Percentiles rank a stretch among this genome's conserved stretches.
Evolutionary conservation across 495 filamentous ascomycete species (phyloP).

Genomic region (Penicillium atrosanguineum): DNA sequence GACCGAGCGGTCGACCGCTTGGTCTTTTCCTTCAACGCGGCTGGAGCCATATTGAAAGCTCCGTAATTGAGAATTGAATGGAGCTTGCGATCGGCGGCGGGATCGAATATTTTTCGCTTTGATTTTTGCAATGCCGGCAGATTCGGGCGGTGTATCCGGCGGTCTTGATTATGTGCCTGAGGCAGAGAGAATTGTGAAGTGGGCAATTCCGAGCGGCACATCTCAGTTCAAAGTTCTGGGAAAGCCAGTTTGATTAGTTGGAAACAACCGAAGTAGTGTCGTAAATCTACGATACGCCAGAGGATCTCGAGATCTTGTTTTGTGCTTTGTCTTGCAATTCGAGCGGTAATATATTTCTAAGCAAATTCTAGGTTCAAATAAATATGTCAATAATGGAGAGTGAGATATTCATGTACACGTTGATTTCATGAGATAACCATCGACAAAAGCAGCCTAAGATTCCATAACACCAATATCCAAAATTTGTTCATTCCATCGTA

Average conservation of each 20-base stretch:
- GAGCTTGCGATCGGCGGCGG: slow-evolving; percentile 14
- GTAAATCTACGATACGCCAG: too few relatives aligned
- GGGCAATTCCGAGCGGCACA: neutral
- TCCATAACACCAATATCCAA: neutral
- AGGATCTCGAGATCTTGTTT: too few relatives aligned
- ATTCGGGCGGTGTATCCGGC: slow-evolving; percentile 21
- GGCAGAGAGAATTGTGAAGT: neutral
- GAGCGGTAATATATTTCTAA: neutral
- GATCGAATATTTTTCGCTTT: slow-evolving; percentile 32
- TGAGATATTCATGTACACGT: neutral
- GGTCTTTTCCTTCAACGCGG: slow-evolving; percentile 34
- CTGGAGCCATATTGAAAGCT: slow-evolving; percentile 28
- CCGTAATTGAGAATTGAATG: neutral
- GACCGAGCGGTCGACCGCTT: slow-evolving; percentile 26
- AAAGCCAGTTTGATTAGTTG: too few relatives aligned
- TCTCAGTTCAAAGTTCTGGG: neutral
- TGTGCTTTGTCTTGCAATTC: neutral
- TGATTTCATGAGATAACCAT: neutral
- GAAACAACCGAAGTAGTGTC: too few relatives aligned
- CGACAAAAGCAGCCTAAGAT: neutral
- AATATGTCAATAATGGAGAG: neutral
- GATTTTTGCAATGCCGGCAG: slow-evolving; percentile 27
- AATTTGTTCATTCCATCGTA: neutral
- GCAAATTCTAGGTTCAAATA: neutral
- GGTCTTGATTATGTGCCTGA: slow-evolving; percentile 7